Evolutionary conservation across 768 basidiomycete species (phyloP).

Genomic region (Rubroboletus pulcherrimus): DNA sequence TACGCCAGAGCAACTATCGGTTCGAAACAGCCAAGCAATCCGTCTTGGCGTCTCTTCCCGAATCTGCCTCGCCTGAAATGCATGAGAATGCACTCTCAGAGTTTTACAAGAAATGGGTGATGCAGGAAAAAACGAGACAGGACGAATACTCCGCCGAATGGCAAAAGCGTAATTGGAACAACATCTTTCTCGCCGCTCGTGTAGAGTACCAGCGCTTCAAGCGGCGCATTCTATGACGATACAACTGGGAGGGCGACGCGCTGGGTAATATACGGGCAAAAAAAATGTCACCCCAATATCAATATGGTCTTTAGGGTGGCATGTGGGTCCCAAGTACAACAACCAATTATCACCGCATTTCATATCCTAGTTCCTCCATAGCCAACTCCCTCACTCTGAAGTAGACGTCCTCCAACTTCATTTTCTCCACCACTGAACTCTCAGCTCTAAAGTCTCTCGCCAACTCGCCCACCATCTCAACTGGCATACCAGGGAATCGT

Average conservation of each 20-base stretch:
- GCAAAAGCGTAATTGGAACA: conserved; percentile 56
- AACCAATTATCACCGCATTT: conserved; percentile 18
- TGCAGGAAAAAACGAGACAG: conserved; percentile 58
- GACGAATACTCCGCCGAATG: conserved; percentile 63
- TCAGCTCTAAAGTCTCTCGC: conserved; percentile 60
- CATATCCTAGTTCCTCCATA: conserved; percentile 43
- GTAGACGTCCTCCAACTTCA: conserved; percentile 56
- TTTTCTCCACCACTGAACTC: conserved; percentile 52
- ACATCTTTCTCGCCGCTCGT: conserved; percentile 56
- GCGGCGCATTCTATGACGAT: conserved; percentile 26
- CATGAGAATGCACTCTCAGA: conserved; percentile 68
- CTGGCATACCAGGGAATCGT: conserved; percentile 71
- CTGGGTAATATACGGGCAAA: neutral
- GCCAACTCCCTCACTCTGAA: conserved; percentile 63
- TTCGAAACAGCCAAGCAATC: conserved; percentile 68
- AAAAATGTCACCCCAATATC: neutral
- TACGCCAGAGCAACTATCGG: conserved; percentile 67
- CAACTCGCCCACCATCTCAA: conserved; percentile 59
- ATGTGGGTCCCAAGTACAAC: neutral
- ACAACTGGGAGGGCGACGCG: neutral
- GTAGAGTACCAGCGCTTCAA: conserved; percentile 47
- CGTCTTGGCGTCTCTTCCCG: conserved; percentile 53
- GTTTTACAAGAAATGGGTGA: conserved; percentile 73
- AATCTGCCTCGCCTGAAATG: conserved; percentile 44
- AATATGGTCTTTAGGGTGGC: neutral